Conservation (phyloP, 148 eudicot genomes). For the Agrostemma githago region DNA sequence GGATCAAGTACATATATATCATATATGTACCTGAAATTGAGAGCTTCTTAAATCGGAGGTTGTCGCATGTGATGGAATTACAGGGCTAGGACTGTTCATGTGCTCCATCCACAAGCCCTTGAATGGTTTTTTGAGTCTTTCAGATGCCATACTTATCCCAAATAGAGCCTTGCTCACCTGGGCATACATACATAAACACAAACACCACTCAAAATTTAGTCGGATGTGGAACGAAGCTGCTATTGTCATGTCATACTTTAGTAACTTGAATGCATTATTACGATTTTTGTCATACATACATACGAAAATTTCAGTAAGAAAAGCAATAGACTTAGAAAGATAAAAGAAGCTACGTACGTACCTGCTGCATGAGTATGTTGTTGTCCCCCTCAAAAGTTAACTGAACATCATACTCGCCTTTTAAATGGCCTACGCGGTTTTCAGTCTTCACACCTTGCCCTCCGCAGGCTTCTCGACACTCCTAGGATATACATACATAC, state of each 20-base stretch:
- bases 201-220: too few relatives aligned
- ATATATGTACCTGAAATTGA: slow-evolving; percentile 71
- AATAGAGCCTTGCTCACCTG: slow-evolving; percentile 93
- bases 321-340: background rate
- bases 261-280: too few relatives aligned
- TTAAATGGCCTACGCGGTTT: slow-evolving; percentile 80
- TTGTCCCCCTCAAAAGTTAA: slow-evolving; percentile 97
- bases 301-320: too few relatives aligned
- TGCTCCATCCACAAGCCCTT: slow-evolving; percentile 90
- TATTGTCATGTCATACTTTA: too few relatives aligned
- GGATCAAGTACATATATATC: slow-evolving; percentile 44
- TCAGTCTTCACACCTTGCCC: slow-evolving; percentile 98
- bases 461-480: slow-evolving; percentile 98
- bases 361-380: slow-evolving; percentile 99
- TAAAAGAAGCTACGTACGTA: slow-evolving; percentile 16
- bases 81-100: slow-evolving; percentile 69
- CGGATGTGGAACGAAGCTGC: too few relatives aligned
- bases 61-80: slow-evolving; percentile 62
- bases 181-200: background rate
- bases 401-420: slow-evolving; percentile 91
- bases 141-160: slow-evolving; percentile 50
- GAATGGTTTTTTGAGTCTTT: slow-evolving; percentile 65
- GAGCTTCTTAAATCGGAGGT: slow-evolving; percentile 45
- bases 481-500: slow-evolving; percentile 34
- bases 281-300: too few relatives aligned